Percentiles rank a stretch among this genome's conserved stretches.
phyloP scores from a whole-genome alignment of 1,284 basidiomycete genomes.

The Cutaneotrichosporon dermatis region DNA sequence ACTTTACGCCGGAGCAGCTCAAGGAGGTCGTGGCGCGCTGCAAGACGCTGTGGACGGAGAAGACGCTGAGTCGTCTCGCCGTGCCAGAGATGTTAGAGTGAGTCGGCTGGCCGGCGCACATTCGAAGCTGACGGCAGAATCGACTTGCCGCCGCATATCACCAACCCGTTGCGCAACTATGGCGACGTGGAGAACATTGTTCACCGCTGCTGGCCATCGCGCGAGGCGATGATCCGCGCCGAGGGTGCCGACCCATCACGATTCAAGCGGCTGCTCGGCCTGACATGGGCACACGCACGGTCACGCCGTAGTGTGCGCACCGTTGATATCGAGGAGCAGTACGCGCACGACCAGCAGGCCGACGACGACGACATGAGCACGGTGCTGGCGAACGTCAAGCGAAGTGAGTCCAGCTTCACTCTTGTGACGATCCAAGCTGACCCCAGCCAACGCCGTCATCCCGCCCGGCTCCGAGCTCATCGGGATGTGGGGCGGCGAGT shows the following conservation, averaged over 20 bases:
- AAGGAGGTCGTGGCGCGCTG: constrained; percentile 45
- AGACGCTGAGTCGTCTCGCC: constrained; percentile 43
- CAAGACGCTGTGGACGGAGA: constrained; percentile 46
- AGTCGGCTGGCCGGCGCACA: constrained; percentile 8
- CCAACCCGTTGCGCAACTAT: constrained; percentile 39
- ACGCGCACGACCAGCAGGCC: constrained; percentile 29
- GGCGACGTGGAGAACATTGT: constrained; percentile 44
- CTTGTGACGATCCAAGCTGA: neutral
- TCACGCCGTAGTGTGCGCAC: constrained; percentile 37
- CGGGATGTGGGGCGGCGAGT: constrained; percentile 49
- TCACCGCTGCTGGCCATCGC: constrained; percentile 43
- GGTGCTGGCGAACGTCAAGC: constrained; percentile 41
- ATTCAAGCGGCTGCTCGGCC: constrained; percentile 43
- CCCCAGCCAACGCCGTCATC: constrained; percentile 42
- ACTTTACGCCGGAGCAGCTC: constrained; percentile 43
- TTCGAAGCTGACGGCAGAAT: constrained; percentile 26
- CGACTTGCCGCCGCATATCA: constrained; percentile 33
- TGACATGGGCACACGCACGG: constrained; percentile 45
- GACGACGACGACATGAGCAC: constrained; percentile 43
- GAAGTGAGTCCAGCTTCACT: constrained; percentile 27
- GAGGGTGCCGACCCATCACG: constrained; percentile 35
- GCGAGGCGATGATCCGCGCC: constrained; percentile 43
- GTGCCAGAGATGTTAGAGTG: constrained; percentile 50
- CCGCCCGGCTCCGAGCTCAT: constrained; percentile 46
- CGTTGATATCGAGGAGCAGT: constrained; percentile 45